Evolutionary conservation across 2,329 filamentous ascomycete genomes (phyloP), one percentile per base, ranked within the genome.

Genomic region (Nannizzia gypsea): DNA sequence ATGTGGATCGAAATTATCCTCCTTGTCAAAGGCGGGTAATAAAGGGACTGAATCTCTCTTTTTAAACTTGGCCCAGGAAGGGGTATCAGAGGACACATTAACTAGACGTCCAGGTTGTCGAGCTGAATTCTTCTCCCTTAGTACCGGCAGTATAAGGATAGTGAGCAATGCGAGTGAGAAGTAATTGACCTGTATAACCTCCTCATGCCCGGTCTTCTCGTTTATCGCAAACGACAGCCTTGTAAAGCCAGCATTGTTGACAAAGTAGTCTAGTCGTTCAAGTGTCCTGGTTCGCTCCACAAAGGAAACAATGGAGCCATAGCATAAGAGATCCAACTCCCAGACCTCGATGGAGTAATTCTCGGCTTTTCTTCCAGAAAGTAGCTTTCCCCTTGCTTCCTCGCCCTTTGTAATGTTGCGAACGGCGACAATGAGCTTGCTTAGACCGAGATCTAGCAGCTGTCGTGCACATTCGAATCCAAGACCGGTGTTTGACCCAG

Each of bases 401-500:
- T 79, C 70, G 6, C 80, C 80, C 55, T 74, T 78, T 3, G 67
- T 61, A 0, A 62, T 34, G 1, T 72, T 76, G 2, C 80, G 77
- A 0, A 80, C 78, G 3, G 73, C 77, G 2, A 81, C 67, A 60
- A 82, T 74, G 8, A 82, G 67, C 22, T 70, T 73, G 1, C 72
- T 72, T 11, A 80, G 68, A 0, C 68, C 67, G 6, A 75, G 63
- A 0, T 66, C 63, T 1, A 77, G 69, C 26, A 81, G 69, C 44
- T 77, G 74, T 0, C 68, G 66, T 13, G 73, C 69, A 0, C 74
- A 67, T 61, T 78, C 76, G n/a, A 78, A 70, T 0, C 80, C 80
- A 0, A 83, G 68, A 0, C 80, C 80, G 0, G 66, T 68, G 61
- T 80, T 82, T 20, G 73, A 68, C 1, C 80, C 80, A 0, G 79